Evolutionary conservation across 179 eudicot species (phyloP), one percentile per base, ranked within the genome.

Genomic region (Vitellaria paradoxa): DNA sequence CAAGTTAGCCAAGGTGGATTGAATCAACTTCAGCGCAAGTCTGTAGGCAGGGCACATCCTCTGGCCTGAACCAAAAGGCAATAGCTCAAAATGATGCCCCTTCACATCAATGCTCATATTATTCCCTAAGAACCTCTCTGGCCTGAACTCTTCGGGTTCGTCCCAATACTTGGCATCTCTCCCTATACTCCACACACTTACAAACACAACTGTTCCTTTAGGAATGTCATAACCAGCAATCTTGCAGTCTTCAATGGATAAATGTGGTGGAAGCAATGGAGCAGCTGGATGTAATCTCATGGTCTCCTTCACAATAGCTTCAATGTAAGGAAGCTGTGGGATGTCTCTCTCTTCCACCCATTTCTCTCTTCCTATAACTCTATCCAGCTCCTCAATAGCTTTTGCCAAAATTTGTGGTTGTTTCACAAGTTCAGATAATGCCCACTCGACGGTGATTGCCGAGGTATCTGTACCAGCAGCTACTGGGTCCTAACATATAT

Each of bases 21-120:
- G 77, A 9, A 91, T 82, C 45, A 89, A 68, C 79, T 84, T 89
- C 4, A 89, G 79, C 2, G 92, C 93, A 23, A 91, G 86, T 17
- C 70, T 84, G 72, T 88, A 88, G 2, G 92, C 91, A 0, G 96
- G 93, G 70, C 96, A 91, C 91, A 85, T 89, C 82, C 96, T 84
- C 68, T 93, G 74, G 0, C 96, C 96, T 0, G 91, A 81, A 4
- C 96, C 92, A 76, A 91, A 91, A 1, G 96, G 92, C 53, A 91
- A 55, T 1, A 91, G 14, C 74, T 88, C 89, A 57, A 85, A 91
- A 75, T 80, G 60, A 5, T 84, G 85, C 9, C 96, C 96, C 69
- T 79, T 85, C 0, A 86, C 87, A 45, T 89, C 92, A 12, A 87
- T 83, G 0, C 53, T 57, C 0, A n/a, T n/a, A n/a, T n/a, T n/a